Base-by-base conservation (phyloP, 2,329 filamentous ascomycete genomes). In the Fusarium chlamydosporum region DNA sequence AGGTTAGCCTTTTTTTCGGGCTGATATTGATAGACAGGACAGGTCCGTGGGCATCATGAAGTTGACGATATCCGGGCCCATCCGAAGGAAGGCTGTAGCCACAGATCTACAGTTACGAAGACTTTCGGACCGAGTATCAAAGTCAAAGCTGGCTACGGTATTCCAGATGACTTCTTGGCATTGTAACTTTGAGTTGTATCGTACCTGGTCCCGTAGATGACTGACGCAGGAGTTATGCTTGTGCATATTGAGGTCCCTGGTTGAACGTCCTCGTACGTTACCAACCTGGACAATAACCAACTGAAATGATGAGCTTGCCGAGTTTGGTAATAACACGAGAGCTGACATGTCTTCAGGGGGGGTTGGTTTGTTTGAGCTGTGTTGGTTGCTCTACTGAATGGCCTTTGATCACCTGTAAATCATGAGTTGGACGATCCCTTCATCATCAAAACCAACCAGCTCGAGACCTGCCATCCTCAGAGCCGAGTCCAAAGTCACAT, bases 31-130 rank as follows among this genome's bases (percentile, higher is more conserved):
- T 40, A 41, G 65, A 50, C 54, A 60, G 33, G 35, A 40, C 11
- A 45, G 35, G 52, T 52, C 41, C 48, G 68, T 64, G 58, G 42
- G 53, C 41, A 52, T 46, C 51, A 37, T 61, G n/a, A 61, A n/a
- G 27, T 62, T 48, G 55, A 56, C 37, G 35, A 63, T 71, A 57
- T 46, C 51, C 65, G 68, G 65, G 66, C 68, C 68, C 71, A 66
- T 68, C 60, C 71, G 71, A 51, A 20, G 37, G 38, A 33, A 60
- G 42, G 58, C 38, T 57, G 37, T 56, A 43, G 65, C 58, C 42
- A 53, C 60, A 59, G 40, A 65, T 65, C 53, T 60, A 65, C 60
- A 47, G 40, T 65, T 50, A 46, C 45, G 57, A 46, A 20, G 16
- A 47, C 23, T 55, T 55, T 71, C 57, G 62, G 68, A 60, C 65